A percentile compares a stretch with the other conserved stretches of the same genome.
Conservation (phyloP, 371 early-diverging fungal genomes). For the Mortierella polycephala region DNA sequence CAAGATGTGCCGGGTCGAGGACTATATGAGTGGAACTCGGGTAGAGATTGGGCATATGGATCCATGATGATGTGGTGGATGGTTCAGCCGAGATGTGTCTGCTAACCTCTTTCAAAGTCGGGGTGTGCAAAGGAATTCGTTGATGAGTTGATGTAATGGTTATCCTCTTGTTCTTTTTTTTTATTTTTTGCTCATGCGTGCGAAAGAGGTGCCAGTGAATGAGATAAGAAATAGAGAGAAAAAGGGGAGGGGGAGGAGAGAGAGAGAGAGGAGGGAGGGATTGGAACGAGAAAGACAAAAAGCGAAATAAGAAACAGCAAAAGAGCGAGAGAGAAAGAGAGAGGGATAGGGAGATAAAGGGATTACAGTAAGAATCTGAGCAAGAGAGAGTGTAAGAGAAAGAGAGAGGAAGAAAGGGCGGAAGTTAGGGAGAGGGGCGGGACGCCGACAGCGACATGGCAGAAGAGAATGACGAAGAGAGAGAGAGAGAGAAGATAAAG, state of each 20-base stretch:
- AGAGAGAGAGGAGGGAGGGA: not conserved
- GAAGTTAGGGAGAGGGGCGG: not conserved
- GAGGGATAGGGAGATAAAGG: not conserved
- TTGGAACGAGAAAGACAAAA: not conserved
- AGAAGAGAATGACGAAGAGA: not conserved
- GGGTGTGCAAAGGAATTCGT: not conserved
- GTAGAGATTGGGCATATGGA: not conserved
- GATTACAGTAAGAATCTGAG: not conserved
- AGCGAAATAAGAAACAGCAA: not conserved
- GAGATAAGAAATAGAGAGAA: not conserved
- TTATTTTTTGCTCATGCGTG: too few species aligned
- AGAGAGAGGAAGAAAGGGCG: conserved; percentile 2
- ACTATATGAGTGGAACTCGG: not conserved
- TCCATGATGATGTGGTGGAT: not conserved
- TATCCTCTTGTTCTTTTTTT: too few species aligned
- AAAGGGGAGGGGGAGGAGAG: not conserved
- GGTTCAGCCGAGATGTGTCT: not conserved
- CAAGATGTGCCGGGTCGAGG: conserved; percentile 2
- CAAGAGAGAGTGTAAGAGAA: not conserved
- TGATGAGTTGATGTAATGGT: not conserved
- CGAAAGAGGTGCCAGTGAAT: not conserved
- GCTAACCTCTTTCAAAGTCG: not conserved
- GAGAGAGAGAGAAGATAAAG: not conserved
- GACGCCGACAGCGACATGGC: not conserved
- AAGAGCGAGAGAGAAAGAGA: conserved; percentile 7